Evolutionary conservation across 2,329 filamentous ascomycete species (phyloP), one percentile per base, ranked within the genome.

Genomic region (Madurella mycetomatis): DNA sequence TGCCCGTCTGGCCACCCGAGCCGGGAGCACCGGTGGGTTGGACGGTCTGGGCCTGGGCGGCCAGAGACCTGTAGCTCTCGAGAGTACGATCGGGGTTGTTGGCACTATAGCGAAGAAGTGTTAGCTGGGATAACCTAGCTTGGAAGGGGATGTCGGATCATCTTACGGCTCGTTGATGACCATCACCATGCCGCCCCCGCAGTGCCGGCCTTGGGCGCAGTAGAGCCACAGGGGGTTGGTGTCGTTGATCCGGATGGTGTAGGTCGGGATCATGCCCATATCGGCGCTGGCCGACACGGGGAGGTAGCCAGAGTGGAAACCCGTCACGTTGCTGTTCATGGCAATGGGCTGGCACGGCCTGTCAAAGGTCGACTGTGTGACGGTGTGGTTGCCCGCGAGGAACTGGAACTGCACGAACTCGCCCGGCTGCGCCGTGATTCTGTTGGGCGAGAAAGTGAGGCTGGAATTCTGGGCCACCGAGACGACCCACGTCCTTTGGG

Each of bases 191-290:
- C 87, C 87, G 46, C 68, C 73, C 70, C 90, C 81, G 71, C 88
- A 94, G 73, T 94, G 89, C 65, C 78, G 81, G 44, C 69, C 83
- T 70, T 90, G 85, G 31, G 83, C 84, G 73, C 88, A 92, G 78
- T 87, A 92, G 60, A 88, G 73, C 88, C 89, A 94, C 60, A 92
- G 76, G 31, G 89, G 88, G 52, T 79, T 85, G 43, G 78, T 81
- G 69, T 83, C 77, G 65, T 84, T 85, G 69, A 94, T 74, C 68
- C 78, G 78, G 65, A 92, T 75, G 55, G 85, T 90, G 72, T 85
- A 94, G 51, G 85, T 85, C 30, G 87, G 82, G 56, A 84, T 77
- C 67, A 75, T 71, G 62, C 75, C 76, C 63, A 69, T 74, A 57
- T 70, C 64, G 18, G 71, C 66, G 59, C 74, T 75, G 54, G 82